Evolutionary conservation across 768 basidiomycete genomes (phyloP).

Genomic region (Boletus vinaceobasis): DNA sequence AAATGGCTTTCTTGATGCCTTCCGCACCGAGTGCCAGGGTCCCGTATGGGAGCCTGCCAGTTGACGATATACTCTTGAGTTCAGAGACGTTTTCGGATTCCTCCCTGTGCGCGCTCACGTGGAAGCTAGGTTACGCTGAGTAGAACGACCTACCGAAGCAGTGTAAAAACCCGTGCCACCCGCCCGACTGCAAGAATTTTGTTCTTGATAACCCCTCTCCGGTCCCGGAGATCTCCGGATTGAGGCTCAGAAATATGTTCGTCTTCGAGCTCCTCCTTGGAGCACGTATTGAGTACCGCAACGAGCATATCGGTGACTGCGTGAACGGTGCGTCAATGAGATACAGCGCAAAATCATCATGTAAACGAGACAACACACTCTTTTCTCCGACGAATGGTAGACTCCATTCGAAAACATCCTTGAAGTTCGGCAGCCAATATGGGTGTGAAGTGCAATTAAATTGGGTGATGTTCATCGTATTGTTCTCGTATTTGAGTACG

Average conservation of each 20-base stretch:
- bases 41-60: conserved; percentile 48
- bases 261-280: conserved; percentile 93
- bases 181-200: conserved; percentile 70
- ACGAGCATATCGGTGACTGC: conserved; percentile 97
- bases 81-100: conserved; percentile 74
- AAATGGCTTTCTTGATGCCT: conserved; percentile 70
- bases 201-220: conserved; percentile 62
- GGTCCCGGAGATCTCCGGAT: conserved; percentile 33
- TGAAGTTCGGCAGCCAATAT: conserved; percentile 96
- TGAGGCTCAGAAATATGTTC: conserved; percentile 32
- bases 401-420: conserved; percentile 98
- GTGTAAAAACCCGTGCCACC: conserved; percentile 65
- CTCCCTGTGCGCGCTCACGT: conserved; percentile 31
- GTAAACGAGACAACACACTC: conserved; percentile 50
- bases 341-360: too few species aligned
- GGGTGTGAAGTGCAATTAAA: conserved; percentile 80
- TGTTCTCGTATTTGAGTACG: conserved; percentile 94
- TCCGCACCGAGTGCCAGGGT: conserved; percentile 61
- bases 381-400: conserved; percentile 96
- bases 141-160: conserved; percentile 49
- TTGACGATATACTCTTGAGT: conserved; percentile 59
- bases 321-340: not conserved
- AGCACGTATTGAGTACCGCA: conserved; percentile 92
- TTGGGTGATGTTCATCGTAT: conserved; percentile 93
- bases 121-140: not conserved